Percentiles rank a stretch among this genome's conserved stretches.
Conservation (phyloP, 75 land plant species). For the Pinus tabuliformis region DNA sequence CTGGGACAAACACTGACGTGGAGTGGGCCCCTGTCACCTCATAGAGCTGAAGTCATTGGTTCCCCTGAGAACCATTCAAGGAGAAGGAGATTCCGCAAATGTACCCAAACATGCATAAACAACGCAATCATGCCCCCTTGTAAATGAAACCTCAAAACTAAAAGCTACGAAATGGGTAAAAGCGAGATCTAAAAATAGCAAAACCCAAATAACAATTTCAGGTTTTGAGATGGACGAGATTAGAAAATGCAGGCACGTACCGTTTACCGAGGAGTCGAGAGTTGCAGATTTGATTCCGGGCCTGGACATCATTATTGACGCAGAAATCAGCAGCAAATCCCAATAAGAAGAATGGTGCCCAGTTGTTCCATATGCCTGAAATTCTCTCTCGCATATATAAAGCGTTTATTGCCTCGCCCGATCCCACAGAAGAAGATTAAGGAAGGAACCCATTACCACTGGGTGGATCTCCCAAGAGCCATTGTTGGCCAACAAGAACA, state of each 20-base stretch:
- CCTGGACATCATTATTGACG: not conserved
- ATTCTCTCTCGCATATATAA: not conserved
- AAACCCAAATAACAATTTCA: not conserved
- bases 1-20: too few species aligned
- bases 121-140: too few species aligned
- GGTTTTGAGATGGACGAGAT: not conserved
- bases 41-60: too few species aligned
- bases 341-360: slow-evolving; percentile 2
- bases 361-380: not conserved
- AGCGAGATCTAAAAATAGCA: not conserved
- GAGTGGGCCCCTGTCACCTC: too few species aligned
- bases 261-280: not conserved
- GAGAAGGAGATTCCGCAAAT: too few species aligned
- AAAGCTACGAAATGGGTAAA: not conserved
- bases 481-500: not conserved
- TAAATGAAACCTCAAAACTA: not conserved
- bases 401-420: not conserved
- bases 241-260: slow-evolving; percentile 6
- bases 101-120: too few species aligned
- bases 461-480: slow-evolving; percentile 5
- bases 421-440: not conserved
- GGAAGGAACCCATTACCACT: not conserved
- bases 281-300: slow-evolving; percentile 6
- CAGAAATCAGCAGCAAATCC: slow-evolving; percentile 5
- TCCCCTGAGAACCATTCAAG: too few species aligned